Evolutionary conservation across 2,329 filamentous ascomycete species (phyloP), one percentile per base, ranked within the genome.

Genomic region (Magnaporthales sp.): DNA sequence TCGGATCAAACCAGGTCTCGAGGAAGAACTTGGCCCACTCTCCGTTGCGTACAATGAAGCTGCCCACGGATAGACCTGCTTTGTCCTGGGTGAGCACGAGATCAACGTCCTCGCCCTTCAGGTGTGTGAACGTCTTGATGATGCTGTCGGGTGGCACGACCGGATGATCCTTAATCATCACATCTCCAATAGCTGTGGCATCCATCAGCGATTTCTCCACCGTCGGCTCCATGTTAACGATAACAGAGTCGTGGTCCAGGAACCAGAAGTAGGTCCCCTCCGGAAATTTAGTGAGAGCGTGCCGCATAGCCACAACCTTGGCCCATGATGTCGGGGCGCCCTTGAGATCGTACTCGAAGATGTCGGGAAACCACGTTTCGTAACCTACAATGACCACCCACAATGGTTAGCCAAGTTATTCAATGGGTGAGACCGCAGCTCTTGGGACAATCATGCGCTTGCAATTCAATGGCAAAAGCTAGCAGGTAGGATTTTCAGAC

Each of bases 91-190:
- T 90, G 51, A 97, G 76, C 54, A 97, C 84, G 15, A 98, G 82
- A 70, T 96, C 91, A 58, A 96, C 88, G 67, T 93, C 86, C 61
- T 90, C 83, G 46, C 88, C 89, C 69, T 87, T 88, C n/a, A 97
- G 81, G 74, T 96, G 89, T 19, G 85, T 81, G 75, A 96, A 97
- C 0, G 96, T 98, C 81, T 91, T 94, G 80, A 99, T 98, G 72
- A 99, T 93, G 79, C 92, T 96, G 78, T 97, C 92, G 0, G 96
- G 95, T 2, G 94, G 95, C 9, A 98, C 94, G 64, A 99, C 88
- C 6, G 95, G 87, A 66, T 89, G 84, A 76, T 97, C 91, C 75
- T 88, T 90, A 72, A 95, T 86, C 92, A 98, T 97, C 67, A 91
- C 76, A 26, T 81, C 82, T 73, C 96, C 90, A 63, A 99, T 83